Evolutionary conservation across 805 yeast genomes (phyloP), one percentile per base, ranked within the genome.

Genomic region (Isabelozyma gotoi): DNA sequence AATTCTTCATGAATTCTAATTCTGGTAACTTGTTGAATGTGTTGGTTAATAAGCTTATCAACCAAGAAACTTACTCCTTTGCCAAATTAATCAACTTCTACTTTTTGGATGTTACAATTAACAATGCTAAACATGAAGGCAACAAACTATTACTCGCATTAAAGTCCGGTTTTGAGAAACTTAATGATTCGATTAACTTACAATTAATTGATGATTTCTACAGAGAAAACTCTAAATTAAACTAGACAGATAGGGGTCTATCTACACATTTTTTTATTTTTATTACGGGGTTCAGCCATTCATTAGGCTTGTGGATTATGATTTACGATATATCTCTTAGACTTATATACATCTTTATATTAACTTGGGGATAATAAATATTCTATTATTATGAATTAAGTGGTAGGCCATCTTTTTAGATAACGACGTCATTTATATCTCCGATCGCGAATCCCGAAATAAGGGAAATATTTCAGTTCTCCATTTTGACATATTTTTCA

Each of bases 61-160:
- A 53, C 18, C 44, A 42, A 21, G 39, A 36, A 10, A 14, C 3
- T 11, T 42, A 46, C 16, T 34, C 44, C 4, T 41, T 56, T 15
- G 36, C 60, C 8, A 46, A 52, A 12, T 39, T 59, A 6, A 27
- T 68, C 19, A 65, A 63, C 45, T 65, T 65, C 38, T 67, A 63
- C 41, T 63, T 65, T 40, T 45, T 69, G 48, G 63, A 63, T 40
- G 54, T 62, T 6, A 41, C 47, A 17, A 33, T 67, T 5, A 24
- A 24, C 29, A 33, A 31, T 8, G 49, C 51, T 10, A 12, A 39
- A 1, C 43, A 42, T 7, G 68, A 65, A 17, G 56, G 58, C 19
- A 19, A 38, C 6, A 41, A 43, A 11, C 34, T 67, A 2, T 51
- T 69, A 39, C 41, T 49, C 8, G 43, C 44, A 19, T 57, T 68